Base-by-base conservation (phyloP, 306 rosid genomes). In the Benincasa hispida region DNA sequence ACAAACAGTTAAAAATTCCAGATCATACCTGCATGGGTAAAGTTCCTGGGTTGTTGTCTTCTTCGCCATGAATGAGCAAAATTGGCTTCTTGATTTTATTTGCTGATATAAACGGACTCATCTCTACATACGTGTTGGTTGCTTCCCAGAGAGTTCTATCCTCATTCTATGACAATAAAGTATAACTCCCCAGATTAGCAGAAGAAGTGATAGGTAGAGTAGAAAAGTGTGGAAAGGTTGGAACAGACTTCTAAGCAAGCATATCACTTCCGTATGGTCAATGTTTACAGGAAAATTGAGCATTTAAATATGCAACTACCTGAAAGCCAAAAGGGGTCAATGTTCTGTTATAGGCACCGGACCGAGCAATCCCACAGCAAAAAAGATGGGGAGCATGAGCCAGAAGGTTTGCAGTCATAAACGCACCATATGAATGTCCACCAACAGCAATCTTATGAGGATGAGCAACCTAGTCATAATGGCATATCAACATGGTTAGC, bases 91-190 rank as follows among this genome's bases (percentile, higher is more conserved):
- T 90, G 63, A 92, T 89, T 86, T 86, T 94, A 84, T 92, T 87
- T 82, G 99, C 99, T 0, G 97, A 92, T 91, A 94, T 88, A 88
- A 92, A 94, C 48, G 99, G 97, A 82, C 99, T 94, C 99, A 94
- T 94, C 85, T 92, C 97, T 18, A 94, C 96, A 59, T 94, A 94
- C 50, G 91, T 92, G 80, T 47, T 80, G 14, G 93, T 84, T 60
- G 99, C 99, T 86, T 94, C 93, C 99, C 99, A 94, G 72, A 94
- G 97, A 47, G 97, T 94, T 88, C 99, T 85, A 60, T 94, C 99
- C 86, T 94, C 99, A 70, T 92, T 87, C 99, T 94, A 77, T 78
- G 86, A 57, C 78, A 68, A 75, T 9, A 75, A 77, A 67, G 42
- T 32, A 50, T 73, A 75, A 77, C 25, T 76, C 67, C 74, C 76